Conservation (phyloP, 2,329 filamentous ascomycete genomes). For the Cytospora mali region DNA sequence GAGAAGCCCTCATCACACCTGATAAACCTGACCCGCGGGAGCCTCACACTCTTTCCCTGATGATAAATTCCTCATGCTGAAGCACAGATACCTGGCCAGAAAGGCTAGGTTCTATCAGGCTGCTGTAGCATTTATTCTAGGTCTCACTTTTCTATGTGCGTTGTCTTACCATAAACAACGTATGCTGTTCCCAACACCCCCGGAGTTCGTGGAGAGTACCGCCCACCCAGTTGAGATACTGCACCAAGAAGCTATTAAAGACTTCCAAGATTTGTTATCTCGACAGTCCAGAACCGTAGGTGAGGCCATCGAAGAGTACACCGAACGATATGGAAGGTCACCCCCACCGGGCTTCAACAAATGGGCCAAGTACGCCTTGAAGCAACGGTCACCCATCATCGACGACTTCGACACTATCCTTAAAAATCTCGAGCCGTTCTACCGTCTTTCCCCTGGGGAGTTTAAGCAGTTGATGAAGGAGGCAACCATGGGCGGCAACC, state of each 20-base stretch:
- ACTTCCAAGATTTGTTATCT: conserved; percentile 38
- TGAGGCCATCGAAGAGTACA: conserved; percentile 46
- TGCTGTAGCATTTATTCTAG: not conserved
- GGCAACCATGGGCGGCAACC: conserved; percentile 31
- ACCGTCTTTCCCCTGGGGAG: conserved; percentile 41
- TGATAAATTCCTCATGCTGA: conserved; percentile 11
- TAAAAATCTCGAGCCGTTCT: conserved; percentile 45
- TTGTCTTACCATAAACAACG: conserved; percentile 1
- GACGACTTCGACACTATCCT: conserved; percentile 53
- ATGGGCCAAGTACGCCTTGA: conserved; percentile 48
- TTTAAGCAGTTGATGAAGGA: conserved; percentile 36
- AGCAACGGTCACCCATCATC: conserved; percentile 47
- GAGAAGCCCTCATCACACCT: not conserved
- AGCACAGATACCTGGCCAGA: conserved; percentile 7
- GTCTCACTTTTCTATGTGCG: not conserved
- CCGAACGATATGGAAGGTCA: conserved; percentile 43
- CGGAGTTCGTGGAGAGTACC: not conserved
- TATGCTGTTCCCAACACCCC: not conserved
- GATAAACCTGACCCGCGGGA: not conserved
- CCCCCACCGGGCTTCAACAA: conserved; percentile 50
- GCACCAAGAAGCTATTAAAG: conserved; percentile 32
- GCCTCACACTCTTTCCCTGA: not conserved
- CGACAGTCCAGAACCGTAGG: conserved; percentile 43
- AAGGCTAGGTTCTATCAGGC: conserved; percentile 7
- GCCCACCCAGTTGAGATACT: conserved; percentile 44